A percentile compares a stretch with the other conserved stretches of the same genome.
Conservation (phyloP, 768 basidiomycete genomes). For the Lactarius quietus region DNA sequence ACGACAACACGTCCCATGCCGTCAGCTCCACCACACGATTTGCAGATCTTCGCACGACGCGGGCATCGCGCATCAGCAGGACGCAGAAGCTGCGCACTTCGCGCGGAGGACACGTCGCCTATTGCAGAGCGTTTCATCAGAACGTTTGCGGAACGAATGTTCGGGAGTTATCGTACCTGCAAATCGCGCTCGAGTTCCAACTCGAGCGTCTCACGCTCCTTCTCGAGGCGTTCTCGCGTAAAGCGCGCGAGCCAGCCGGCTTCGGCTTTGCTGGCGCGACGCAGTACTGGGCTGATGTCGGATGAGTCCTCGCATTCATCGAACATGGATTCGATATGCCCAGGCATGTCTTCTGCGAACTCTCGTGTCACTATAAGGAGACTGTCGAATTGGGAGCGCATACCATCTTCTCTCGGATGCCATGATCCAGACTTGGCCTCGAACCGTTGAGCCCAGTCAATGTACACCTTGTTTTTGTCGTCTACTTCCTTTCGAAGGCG, state of each 20-base stretch:
- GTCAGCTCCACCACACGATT: constrained; percentile 23
- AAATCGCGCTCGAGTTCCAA: constrained; percentile 73
- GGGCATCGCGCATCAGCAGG: constrained; percentile 22
- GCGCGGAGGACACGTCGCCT: constrained; percentile 24
- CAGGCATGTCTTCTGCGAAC: constrained; percentile 29
- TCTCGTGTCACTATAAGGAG: neutral
- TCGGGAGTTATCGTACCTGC: constrained; percentile 44
- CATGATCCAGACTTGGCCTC: constrained; percentile 50
- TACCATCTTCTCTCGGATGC: constrained; percentile 26
- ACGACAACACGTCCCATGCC: constrained; percentile 22
- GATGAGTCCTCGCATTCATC: constrained; percentile 16
- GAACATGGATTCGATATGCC: constrained; percentile 34
- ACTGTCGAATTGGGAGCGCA: neutral
- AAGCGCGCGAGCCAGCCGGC: constrained; percentile 63
- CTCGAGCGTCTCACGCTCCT: constrained; percentile 46
- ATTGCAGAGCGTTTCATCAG: neutral
- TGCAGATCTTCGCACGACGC: constrained; percentile 15
- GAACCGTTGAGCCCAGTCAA: constrained; percentile 63
- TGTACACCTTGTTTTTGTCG: constrained; percentile 48
- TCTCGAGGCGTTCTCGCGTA: constrained; percentile 45
- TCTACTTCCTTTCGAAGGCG: constrained; percentile 57
- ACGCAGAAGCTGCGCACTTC: constrained; percentile 26
- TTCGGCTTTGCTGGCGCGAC: constrained; percentile 32
- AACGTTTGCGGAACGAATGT: neutral
- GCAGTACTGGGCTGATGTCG: constrained; percentile 16